A percentile compares a stretch with the other conserved stretches of the same genome.
Evolutionary conservation across 2,329 filamentous ascomycete genomes (phyloP).

Genomic region (Arthrobotrys megalospora): DNA sequence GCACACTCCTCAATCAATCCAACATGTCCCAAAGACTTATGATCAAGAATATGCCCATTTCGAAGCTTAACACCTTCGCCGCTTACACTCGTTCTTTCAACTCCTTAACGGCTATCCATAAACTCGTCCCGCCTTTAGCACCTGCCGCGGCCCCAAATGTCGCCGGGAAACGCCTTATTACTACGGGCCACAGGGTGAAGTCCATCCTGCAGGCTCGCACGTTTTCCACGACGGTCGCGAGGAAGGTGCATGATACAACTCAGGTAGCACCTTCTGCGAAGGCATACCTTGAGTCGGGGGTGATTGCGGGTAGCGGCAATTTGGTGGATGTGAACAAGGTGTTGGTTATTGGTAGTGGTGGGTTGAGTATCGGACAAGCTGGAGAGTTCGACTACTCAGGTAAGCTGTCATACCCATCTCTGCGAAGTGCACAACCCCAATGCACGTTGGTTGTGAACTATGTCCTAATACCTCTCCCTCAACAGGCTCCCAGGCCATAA

Average conservation of each 20-base stretch:
- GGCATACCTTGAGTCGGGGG: constrained; percentile 90
- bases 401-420: constrained; percentile 69
- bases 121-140: constrained; percentile 60
- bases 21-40: constrained; percentile 60
- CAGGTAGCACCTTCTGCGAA: constrained; percentile 70
- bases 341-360: constrained; percentile 93
- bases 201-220: constrained; percentile 59
- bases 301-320: constrained; percentile 81
- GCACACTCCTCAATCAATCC: constrained; percentile 22
- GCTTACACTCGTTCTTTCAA: constrained; percentile 59
- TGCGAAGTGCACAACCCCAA: not conserved
- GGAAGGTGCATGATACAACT: constrained; percentile 57
- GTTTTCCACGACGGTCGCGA: constrained; percentile 61
- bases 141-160: constrained; percentile 58
- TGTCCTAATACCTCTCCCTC: constrained; percentile 49
- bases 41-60: constrained; percentile 56
- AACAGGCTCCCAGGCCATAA: constrained; percentile 92
- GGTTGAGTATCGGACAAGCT: constrained; percentile 95
- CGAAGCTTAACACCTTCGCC: constrained; percentile 62
- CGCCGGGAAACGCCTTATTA: constrained; percentile 51
- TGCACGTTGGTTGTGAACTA: not conserved
- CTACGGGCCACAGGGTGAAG: constrained; percentile 42
- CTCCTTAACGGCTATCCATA: constrained; percentile 59
- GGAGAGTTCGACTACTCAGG: constrained; percentile 99
- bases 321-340: constrained; percentile 96